Evolutionary conservation across 768 basidiomycete species (phyloP), one percentile per base, ranked within the genome.

Genomic region (Xerocomellus chrysenteron): DNA sequence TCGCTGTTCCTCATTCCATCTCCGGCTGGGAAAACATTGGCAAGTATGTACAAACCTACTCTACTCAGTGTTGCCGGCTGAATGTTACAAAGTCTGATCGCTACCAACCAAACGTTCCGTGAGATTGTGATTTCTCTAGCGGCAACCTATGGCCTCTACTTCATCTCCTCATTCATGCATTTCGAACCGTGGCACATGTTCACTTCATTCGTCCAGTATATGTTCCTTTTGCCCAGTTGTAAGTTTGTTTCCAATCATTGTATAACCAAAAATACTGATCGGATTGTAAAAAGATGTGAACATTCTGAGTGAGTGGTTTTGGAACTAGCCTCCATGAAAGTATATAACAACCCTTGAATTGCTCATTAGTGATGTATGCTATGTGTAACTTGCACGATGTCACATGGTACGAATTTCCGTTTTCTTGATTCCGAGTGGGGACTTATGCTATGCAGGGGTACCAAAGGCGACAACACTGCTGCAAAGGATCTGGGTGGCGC

Each of bases 101-200:
- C 75, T 63, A 78, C 78, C 11, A 91, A 88, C 63, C 72, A 76
- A 58, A 84, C 91, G 2, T 83, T 95, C 68, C 84, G 88, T 58
- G 88, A 94, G 63, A 94, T 97, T 67, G 83, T 90, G 42, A 85
- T 91, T 56, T 92, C 89, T 49, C 76, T 95, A 55, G 74, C 84
- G 60, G 81, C 86, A 65, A 86, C 93, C 55, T 88, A 90, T 75
- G 81, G 88, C 70, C 80, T 94, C 59, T 98, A 93, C 79, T 80
- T 97, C 66, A 73, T 96, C 65, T 82, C 87, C 56, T 92, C 90
- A 9, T 74, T 96, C 71, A 85, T 98, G 75, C 92, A 95, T 64
- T 73, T 93, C 37, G 95, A 98, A 69, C 95, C 94, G 0, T 96
- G 94, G 93, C 95, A 98, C 80, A 90, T 98, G 84, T 82, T 98